A percentile compares a stretch with the other conserved stretches of the same genome.
phyloP scores from a whole-genome alignment of 2,329 filamentous ascomycete species.

The Penicillium sp. region DNA sequence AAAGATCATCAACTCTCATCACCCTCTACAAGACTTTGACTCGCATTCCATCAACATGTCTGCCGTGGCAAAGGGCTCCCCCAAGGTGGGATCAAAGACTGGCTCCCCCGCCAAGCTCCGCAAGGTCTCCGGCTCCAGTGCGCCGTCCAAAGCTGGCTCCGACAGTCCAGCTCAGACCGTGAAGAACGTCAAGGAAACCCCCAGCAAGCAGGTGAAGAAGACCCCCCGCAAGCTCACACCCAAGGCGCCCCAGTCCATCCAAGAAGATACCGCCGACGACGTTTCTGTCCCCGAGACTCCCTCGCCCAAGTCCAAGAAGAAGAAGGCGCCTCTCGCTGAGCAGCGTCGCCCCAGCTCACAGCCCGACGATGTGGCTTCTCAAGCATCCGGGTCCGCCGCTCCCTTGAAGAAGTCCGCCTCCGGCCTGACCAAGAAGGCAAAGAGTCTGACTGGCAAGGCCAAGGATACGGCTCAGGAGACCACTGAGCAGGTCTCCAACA shows the following conservation, averaged over 20 bases:
- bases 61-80: slow-evolving; percentile 17
- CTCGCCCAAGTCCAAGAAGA: slow-evolving; percentile 20
- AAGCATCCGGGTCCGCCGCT: slow-evolving; percentile 25
- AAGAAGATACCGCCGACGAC: slow-evolving; percentile 14
- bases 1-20: too few species aligned
- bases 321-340: slow-evolving; percentile 12
- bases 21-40: too few species aligned
- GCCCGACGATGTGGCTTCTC: slow-evolving; percentile 20
- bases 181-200: slow-evolving; percentile 2
- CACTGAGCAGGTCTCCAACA: not conserved
- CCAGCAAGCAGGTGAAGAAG: slow-evolving; percentile 17
- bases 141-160: slow-evolving; percentile 13
- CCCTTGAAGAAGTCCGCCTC: slow-evolving; percentile 12
- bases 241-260: slow-evolving; percentile 16
- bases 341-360: slow-evolving; percentile 21
- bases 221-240: slow-evolving; percentile 21
- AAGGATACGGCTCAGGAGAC: slow-evolving; percentile 9
- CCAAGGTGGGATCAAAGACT: slow-evolving; percentile 18
- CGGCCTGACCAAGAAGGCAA: slow-evolving; percentile 14
- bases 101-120: slow-evolving; percentile 17
- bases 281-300: slow-evolving; percentile 18
- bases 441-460: slow-evolving; percentile 12
- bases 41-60: slow-evolving; percentile 10
- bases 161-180: too few species aligned
- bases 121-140: slow-evolving; percentile 21